Base-by-base conservation (phyloP, 2,329 filamentous ascomycete species). In the Neofusicoccum laricinum region DNA sequence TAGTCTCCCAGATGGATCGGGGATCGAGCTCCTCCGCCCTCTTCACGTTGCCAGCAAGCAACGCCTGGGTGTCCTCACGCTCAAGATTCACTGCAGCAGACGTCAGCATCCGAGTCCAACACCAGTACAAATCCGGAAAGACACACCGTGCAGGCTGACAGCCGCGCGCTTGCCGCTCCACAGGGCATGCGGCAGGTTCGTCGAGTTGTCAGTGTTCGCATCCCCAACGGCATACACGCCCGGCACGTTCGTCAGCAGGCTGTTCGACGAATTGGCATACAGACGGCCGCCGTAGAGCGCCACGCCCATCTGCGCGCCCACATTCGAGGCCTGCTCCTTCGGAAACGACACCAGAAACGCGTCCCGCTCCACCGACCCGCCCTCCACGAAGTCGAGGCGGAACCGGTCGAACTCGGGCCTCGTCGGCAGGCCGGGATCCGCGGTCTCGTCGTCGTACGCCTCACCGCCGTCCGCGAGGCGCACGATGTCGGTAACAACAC, bases 191-290 rank as follows among this genome's bases (percentile, higher is more conserved):
- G 53, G 53, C 15, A 58, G 6, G 11, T 58, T 46, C 40, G 53
- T 58, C 40, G 53, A 58, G 40, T 58, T 46, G n/a, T 58, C 40
- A 4, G 53, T 58, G 15, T 58, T 58, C 25, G 53, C 53, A 15
- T 58, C 53, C 5, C 40, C 53, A 4, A 58, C 53, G 3, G 53
- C 53, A 19, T 58, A 58, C 25, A 58, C 53, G 25, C 53, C 53
- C 0, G 53, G 40, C 40, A 58, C 53, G 11, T 58, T 58, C 40
- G 53, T 58, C 15, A 58, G 14, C 53, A 58, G 2, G 15, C 53
- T n/a, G 10, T 19, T 19, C 40, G 53, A 58, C 53, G 34, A 40
- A 25, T 58, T 46, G 11, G 53, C 53, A 41, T 46, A 58, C 40
- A 58, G 25, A 4, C 53, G 21, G 19, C 17, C 53, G 2, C 53